These are phyloP conservation scores for Sporothrix brasiliensis DNA, from an alignment of 2,329 filamentous ascomycete species.

Conservation along the genomic window DNA sequence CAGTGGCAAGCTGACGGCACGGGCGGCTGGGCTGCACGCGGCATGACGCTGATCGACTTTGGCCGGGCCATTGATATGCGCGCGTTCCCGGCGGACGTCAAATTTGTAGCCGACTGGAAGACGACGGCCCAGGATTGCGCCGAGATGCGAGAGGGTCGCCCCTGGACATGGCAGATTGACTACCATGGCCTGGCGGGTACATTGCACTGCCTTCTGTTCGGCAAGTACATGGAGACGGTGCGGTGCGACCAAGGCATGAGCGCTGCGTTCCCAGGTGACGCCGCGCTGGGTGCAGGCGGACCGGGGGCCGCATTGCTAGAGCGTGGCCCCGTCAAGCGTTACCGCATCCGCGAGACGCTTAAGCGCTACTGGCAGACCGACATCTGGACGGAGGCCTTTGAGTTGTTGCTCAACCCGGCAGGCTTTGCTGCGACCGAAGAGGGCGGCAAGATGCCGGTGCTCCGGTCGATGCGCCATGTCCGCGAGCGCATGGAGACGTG, in stretches of 20 bases:
- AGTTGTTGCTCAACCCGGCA: slow-evolving; percentile 81
- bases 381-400: slow-evolving; percentile 82
- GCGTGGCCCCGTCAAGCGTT: slow-evolving; percentile 63
- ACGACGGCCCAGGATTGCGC: slow-evolving; percentile 84
- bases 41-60: slow-evolving; percentile 89
- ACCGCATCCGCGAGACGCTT: slow-evolving; percentile 77
- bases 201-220: slow-evolving; percentile 86
- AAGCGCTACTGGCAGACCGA: slow-evolving; percentile 98
- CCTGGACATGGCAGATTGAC: slow-evolving; percentile 98
- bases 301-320: slow-evolving; percentile 36
- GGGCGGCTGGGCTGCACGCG: slow-evolving; percentile 78
- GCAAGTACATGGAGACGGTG: slow-evolving; percentile 87
- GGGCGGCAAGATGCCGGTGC: slow-evolving; percentile 69
- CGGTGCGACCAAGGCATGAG: slow-evolving; percentile 48
- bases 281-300: slow-evolving; percentile 43
- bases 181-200: slow-evolving; percentile 90
- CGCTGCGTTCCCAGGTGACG: slow-evolving; percentile 39
- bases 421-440: slow-evolving; percentile 62
- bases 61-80: slow-evolving; percentile 93
- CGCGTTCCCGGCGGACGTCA: slow-evolving; percentile 72
- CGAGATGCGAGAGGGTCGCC: slow-evolving; percentile 90
- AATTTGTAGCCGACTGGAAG: slow-evolving; percentile 96
- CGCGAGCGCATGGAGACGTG: slow-evolving; percentile 82
- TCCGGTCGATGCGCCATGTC: slow-evolving; percentile 67
- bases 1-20: slow-evolving; percentile 74